Base-by-base conservation (phyloP, 2,329 filamentous ascomycete genomes). In the Hymenoscyphus repandus region DNA sequence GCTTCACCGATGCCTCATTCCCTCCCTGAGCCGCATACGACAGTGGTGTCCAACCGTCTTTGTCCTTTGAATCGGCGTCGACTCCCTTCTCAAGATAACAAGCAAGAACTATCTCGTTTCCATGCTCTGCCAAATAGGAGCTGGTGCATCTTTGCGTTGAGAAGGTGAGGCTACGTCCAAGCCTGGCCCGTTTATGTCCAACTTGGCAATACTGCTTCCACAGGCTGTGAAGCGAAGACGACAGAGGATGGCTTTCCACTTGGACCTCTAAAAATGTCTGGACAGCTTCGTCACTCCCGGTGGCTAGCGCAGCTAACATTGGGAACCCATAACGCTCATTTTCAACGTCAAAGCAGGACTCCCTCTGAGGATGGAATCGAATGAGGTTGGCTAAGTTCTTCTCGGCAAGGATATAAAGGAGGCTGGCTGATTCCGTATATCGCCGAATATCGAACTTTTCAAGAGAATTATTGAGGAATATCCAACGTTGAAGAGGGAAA, bases 321-420 rank as follows among this genome's bases (percentile, higher is more conserved):
- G 69, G 65, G 27, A 60, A 59, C 0, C 59, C 56, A 51, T 70
- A 72, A 6, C 62, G 61, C 42, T 68, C 65, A 20, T 44, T 9
- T 40, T 63, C 56, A 17, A 63, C 12, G 0, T 64, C 53, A 42
- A 67, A 48, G 32, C 52, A 61, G 0, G 46, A 53, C 3, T 52
- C 33, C 1, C 34, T 55, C 20, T 58, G 48, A 11, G 63, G 52
- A 42, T 54, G 49, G 10, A 62, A 59, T 51, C 55, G 58, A 54
- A 72, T 65, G 22, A 62, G 55, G 13, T 57, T 43, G 1, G 54
- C 47, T 15, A 62, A 38, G 55, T 59, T 58, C 32, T 54, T 59
- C 49, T 67, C 68, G 3, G 70, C 68, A 17, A 72, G 58, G 4
- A 73, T 55, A 44, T 74, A 73, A 6, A 65, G 40, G 0, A 68